phyloP scores from a whole-genome alignment of 768 basidiomycete species.

The Mycena galopus region DNA sequence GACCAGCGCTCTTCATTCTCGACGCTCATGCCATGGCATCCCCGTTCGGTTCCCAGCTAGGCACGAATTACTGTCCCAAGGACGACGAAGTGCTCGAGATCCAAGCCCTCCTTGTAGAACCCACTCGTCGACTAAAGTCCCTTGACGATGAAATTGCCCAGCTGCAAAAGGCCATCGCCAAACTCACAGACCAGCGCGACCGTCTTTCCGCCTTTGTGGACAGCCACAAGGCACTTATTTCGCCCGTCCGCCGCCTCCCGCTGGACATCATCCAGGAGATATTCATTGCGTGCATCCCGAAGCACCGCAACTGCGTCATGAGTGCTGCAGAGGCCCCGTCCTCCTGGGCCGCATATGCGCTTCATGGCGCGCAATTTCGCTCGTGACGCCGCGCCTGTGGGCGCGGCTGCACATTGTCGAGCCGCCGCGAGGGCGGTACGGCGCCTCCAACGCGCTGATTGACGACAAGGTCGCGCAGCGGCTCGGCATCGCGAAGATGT shows the following conservation, averaged over 20 bases:
- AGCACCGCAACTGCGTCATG: constrained; percentile 18
- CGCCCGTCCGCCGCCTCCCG: neutral
- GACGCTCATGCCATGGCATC: constrained; percentile 9
- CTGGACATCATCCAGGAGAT: constrained; percentile 21
- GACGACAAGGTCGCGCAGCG: neutral
- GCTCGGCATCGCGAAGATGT: neutral
- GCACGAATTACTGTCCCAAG: constrained; percentile 23
- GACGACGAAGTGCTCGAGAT: constrained; percentile 19
- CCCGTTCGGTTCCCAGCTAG: constrained; percentile 6
- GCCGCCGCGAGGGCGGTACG: neutral
- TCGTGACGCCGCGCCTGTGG: constrained; percentile 26
- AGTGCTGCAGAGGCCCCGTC: constrained; percentile 22
- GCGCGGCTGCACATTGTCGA: constrained; percentile 17
- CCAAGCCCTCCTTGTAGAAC: constrained; percentile 9
- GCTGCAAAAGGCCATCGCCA: constrained; percentile 10
- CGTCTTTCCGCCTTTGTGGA: neutral
- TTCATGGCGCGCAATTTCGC: constrained; percentile 24
- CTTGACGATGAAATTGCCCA: constrained; percentile 16
- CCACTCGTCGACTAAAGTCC: neutral
- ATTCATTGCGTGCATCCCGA: constrained; percentile 25
- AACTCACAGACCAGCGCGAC: neutral
- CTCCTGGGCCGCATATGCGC: constrained; percentile 29
- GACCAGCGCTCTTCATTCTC: neutral
- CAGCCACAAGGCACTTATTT: constrained; percentile 5
- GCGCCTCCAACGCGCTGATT: neutral